phyloP scores from a whole-genome alignment of 2,329 filamentous ascomycete species.

The Fusarium ramigenum region DNA sequence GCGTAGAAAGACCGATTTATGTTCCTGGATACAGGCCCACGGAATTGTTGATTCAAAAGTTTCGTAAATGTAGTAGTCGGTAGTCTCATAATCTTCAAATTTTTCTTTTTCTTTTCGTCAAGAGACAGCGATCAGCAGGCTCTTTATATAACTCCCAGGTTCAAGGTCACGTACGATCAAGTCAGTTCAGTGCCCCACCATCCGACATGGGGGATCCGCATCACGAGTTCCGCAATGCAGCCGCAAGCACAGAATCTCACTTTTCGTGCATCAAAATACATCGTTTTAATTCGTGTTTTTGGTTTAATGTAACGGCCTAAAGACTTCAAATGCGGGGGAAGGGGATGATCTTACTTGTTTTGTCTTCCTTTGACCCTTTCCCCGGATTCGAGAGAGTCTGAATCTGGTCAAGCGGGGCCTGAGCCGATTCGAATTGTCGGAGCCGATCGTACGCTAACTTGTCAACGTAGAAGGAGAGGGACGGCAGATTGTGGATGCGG shows the following conservation, averaged over 20 bases:
- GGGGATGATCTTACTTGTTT: slow-evolving; percentile 9
- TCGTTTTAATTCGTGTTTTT: not conserved
- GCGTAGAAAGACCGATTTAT: slow-evolving; percentile 15
- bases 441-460: slow-evolving; percentile 3
- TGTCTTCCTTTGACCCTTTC: slow-evolving; percentile 8
- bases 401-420: slow-evolving; percentile 19
- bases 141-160: slow-evolving; percentile 25
- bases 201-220: not conserved
- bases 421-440: slow-evolving; percentile 3
- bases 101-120: not conserved
- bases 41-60: not conserved
- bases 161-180: slow-evolving; percentile 14
- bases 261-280: not conserved
- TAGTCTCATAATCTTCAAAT: not conserved
- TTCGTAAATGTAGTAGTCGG: not conserved
- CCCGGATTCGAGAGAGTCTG: not conserved
- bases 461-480: not conserved
- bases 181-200: slow-evolving; percentile 32
- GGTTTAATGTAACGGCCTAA: not conserved
- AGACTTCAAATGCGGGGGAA: slow-evolving; percentile 18
- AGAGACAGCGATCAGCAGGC: not conserved
- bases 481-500: not conserved
- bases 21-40: not conserved
- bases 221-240: slow-evolving; percentile 11
- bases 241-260: not conserved